Conservation (phyloP, 495 filamentous ascomycete species). For the Pyrenula massariospora region DNA sequence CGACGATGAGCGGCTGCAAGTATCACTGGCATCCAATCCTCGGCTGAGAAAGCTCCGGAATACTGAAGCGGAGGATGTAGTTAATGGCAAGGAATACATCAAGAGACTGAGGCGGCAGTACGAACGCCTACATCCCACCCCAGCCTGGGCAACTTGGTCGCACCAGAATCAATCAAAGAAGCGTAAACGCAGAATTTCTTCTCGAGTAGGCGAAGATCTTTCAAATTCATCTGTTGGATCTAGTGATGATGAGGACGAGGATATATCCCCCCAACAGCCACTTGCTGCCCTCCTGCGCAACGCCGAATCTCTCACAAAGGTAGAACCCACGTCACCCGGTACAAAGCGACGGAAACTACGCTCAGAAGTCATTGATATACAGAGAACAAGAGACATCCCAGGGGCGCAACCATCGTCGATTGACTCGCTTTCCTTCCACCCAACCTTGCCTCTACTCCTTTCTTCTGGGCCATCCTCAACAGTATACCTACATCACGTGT, state of each 20-base stretch:
- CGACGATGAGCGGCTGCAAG: slow-evolving; percentile 76
- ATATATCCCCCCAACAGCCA: slow-evolving; percentile 55
- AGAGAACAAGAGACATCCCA: slow-evolving; percentile 53
- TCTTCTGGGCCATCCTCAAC: slow-evolving; percentile 77
- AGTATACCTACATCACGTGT: slow-evolving; percentile 79
- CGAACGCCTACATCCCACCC: slow-evolving; percentile 64
- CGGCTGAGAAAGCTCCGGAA: slow-evolving; percentile 70
- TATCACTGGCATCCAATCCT: slow-evolving; percentile 65
- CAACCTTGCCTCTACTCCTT: slow-evolving; percentile 72
- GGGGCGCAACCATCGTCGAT: slow-evolving; percentile 57
- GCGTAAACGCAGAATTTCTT: slow-evolving; percentile 24
- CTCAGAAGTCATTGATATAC: slow-evolving; percentile 81
- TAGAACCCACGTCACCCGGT: slow-evolving; percentile 20
- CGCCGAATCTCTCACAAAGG: slow-evolving; percentile 39
- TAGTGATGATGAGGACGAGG: slow-evolving; percentile 38
- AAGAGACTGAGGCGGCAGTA: slow-evolving; percentile 70
- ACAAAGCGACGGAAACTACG: slow-evolving; percentile 53
- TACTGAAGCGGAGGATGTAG: slow-evolving; percentile 69
- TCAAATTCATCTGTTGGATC: slow-evolving; percentile 24
- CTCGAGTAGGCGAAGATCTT: slow-evolving; percentile 27
- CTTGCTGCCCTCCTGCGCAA: slow-evolving; percentile 70
- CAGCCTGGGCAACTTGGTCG: slow-evolving; percentile 58
- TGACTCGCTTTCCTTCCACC: slow-evolving; percentile 80
- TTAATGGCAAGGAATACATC: slow-evolving; percentile 78
- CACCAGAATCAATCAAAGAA: slow-evolving; percentile 16